Evolutionary conservation across 345 rosid species (phyloP).

Genomic region (Rubroshorea leprosula): DNA sequence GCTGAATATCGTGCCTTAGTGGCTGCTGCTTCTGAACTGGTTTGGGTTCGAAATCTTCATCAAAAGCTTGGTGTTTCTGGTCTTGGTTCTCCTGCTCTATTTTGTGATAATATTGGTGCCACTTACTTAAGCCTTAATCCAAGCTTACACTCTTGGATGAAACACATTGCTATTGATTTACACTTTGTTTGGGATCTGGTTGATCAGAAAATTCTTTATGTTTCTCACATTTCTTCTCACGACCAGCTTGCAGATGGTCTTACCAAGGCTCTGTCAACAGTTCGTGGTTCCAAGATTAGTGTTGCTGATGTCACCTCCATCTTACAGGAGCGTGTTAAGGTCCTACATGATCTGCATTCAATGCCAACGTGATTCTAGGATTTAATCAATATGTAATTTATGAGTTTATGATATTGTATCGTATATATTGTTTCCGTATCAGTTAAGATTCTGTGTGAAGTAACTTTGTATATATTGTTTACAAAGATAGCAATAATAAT

Average conservation of each 20-base stretch:
- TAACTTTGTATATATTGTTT: no score
- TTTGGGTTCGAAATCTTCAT: not conserved
- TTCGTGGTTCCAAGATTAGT: no score
- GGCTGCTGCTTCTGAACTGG: not conserved
- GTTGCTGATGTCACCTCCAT: no score
- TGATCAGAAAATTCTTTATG: not conserved
- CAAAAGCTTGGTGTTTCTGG: not conserved
- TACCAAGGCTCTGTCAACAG: no score
- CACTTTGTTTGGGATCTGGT: not conserved
- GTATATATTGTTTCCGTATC: no score
- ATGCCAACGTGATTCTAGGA: no score
- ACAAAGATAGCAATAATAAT: no score
- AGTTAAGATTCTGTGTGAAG: no score
- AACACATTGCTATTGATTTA: not conserved
- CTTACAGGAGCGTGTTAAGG: no score
- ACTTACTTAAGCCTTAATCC: not conserved
- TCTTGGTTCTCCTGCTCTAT: not conserved
- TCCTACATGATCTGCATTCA: no score
- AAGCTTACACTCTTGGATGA: constrained; percentile 3
- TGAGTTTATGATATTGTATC: no score
- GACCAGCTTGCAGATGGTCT: not conserved
- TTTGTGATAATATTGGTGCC: constrained; percentile 7
- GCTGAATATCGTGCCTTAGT: not conserved
- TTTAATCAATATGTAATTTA: no score
- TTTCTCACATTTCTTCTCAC: not conserved